Base-by-base conservation (phyloP, 2,329 filamentous ascomycete genomes). In the Cercospora sp. region DNA sequence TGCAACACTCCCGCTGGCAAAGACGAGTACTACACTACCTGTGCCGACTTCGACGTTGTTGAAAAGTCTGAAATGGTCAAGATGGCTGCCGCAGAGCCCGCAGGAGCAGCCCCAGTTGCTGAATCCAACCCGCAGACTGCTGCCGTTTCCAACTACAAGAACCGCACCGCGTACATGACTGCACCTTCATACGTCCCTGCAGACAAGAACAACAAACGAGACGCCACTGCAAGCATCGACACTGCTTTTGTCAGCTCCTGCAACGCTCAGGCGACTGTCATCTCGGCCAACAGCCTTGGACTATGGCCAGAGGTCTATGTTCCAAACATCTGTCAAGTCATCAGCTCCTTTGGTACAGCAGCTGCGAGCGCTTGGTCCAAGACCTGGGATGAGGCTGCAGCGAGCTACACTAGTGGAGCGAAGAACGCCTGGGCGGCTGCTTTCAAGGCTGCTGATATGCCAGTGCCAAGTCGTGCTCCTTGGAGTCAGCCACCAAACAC, bases 11-110 rank as follows among this genome's bases (percentile, higher is more conserved):
- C 79, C 0, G 72, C 85, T 9, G 81, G 80, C 70, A 85, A 85
- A 70, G 82, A 85, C 70, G 85, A 89, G 76, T 86, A 83, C 73
- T 89, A 89, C 77, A 88, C 85, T 4, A 84, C 84, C 21, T 89
- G 87, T 72, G 85, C 83, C 70, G 85, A 88, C 76, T 80, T 89
- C 60, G 81, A 84, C 45, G 78, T 86, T 49, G 80, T 83, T 71
- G 69, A 83, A 83, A 66, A 66, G 12, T 49, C 70, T 12, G 62
- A 71, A 2, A 70, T 70, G 55, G 72, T 76, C 67, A 72, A 69
- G 45, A 21, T 65, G 51, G 63, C 60, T 12, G 49, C 51, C 10
- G 9, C 45, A 51, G 37, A 60, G 32, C 40, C 43, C 24, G 30
- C 57, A 2, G 49, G 51, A 28, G 70, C 68, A 24, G 61, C 55